Evolutionary conservation across 371 early-diverging fungal genomes (phyloP).

Genomic region (Apophysomyces elegans): DNA sequence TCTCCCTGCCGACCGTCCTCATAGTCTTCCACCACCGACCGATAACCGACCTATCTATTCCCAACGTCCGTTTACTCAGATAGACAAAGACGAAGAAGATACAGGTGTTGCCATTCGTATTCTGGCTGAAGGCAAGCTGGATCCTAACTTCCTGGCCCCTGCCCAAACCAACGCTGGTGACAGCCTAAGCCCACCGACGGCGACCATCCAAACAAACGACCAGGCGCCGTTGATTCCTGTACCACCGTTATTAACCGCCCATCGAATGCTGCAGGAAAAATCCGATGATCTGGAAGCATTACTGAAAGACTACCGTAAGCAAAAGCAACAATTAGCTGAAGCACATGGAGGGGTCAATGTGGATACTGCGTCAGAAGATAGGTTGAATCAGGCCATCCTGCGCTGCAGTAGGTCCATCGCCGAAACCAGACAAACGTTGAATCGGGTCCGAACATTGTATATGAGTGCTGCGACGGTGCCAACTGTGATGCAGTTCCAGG

Average conservation of each 20-base stretch:
- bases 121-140: constrained; percentile 47
- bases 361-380: constrained; percentile 37
- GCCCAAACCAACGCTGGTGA: constrained; percentile 57
- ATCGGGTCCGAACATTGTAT: constrained; percentile 58
- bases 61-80: constrained; percentile 9
- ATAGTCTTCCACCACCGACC: constrained; percentile 13
- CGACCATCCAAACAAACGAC: constrained; percentile 31
- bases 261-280: constrained; percentile 48
- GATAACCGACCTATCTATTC: constrained; percentile 2
- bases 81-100: background rate
- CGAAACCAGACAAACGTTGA: constrained; percentile 54
- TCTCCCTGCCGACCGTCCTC: constrained; percentile 13
- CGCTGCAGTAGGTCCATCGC: constrained; percentile 50
- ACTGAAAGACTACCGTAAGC: constrained; percentile 28
- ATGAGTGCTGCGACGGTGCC: constrained; percentile 65
- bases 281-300: constrained; percentile 44
- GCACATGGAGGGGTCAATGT: background rate
- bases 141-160: constrained; percentile 50
- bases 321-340: constrained; percentile 29
- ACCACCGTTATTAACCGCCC: constrained; percentile 58
- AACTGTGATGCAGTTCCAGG: constrained; percentile 66
- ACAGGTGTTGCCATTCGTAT: constrained; percentile 17
- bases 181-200: constrained; percentile 37
- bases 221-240: constrained; percentile 60
- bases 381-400: constrained; percentile 47